phyloP scores from a whole-genome alignment of 805 yeast genomes.

The Candida maesae region DNA sequence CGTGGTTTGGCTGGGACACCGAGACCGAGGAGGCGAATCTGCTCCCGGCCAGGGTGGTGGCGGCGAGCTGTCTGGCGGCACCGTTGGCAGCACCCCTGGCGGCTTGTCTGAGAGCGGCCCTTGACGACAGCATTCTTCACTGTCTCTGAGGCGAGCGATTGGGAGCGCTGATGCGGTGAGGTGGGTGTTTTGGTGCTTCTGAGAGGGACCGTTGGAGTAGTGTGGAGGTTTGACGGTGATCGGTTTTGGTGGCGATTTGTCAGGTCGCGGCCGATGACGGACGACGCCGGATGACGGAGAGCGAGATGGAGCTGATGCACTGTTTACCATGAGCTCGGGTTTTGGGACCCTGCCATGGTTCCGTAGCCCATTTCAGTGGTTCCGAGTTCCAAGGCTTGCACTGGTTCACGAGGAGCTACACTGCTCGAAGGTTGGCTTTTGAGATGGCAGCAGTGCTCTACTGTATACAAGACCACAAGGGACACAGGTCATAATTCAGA shows the following conservation, averaged over 20 bases:
- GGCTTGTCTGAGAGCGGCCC: constrained; percentile 4
- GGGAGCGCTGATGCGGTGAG: no score
- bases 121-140: constrained; percentile 8
- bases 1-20: not conserved
- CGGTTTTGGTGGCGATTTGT: constrained; percentile 12
- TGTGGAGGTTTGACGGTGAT: constrained; percentile 3
- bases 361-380: no score
- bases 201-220: no score
- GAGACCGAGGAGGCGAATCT: constrained; percentile 12
- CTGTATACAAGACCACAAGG: no score
- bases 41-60: not conserved
- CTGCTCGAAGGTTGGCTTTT: no score
- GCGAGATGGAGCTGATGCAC: no score
- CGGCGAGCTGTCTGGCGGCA: constrained; percentile 1
- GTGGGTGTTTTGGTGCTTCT: no score
- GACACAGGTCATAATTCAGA: no score
- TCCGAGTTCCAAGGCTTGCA: no score
- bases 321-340: constrained; percentile 7
- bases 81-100: constrained; percentile 2
- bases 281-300: no score
- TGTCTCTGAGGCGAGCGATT: not conserved
- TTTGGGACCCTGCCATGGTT: constrained; percentile 1
- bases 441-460: no score
- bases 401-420: no score
- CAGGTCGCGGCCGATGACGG: constrained; percentile 3